Evolutionary conservation across 371 early-diverging fungal species (phyloP).

Genomic region (Gilbertella persicaria): DNA sequence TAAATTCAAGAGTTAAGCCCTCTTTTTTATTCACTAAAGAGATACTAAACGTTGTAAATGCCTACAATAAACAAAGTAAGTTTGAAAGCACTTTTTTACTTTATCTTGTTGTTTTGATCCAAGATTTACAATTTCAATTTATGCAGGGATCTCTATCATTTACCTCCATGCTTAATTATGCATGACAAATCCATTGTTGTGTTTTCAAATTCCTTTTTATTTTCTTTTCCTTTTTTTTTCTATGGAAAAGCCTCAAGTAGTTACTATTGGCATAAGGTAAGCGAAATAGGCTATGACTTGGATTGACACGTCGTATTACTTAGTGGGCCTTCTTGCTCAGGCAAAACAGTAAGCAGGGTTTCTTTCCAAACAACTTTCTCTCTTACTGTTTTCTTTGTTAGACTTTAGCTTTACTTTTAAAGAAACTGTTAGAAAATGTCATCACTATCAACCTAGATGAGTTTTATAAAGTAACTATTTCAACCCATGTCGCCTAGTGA

Average conservation of each 20-base stretch:
- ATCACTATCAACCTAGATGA: conserved; percentile 76
- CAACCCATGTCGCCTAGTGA: neutral
- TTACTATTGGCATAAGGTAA: conserved; percentile 20
- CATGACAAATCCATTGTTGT: neutral
- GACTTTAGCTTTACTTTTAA: conserved; percentile 58
- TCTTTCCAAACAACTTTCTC: neutral
- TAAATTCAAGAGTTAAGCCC: no score
- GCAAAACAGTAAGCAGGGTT: conserved; percentile 50
- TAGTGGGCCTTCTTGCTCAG: conserved; percentile 63
- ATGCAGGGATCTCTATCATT: no score
- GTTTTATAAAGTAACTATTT: conserved; percentile 61
- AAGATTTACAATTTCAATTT: no score
- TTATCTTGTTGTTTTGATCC: no score
- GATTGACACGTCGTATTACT: neutral
- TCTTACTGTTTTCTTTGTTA: conserved; percentile 12
- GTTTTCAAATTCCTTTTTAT: neutral
- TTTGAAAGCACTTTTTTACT: no score
- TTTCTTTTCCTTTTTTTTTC: neutral
- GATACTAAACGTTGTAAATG: no score
- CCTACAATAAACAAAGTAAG: no score
- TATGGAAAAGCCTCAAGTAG: conserved; percentile 2
- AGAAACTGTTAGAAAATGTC: conserved; percentile 58
- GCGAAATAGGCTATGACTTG: neutral
- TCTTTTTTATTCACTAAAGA: no score
- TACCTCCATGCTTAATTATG: no score